A percentile compares a stretch with the other conserved stretches of the same genome.
Conservation (phyloP, 345 rosid species). For the Heritiera littoralis region DNA sequence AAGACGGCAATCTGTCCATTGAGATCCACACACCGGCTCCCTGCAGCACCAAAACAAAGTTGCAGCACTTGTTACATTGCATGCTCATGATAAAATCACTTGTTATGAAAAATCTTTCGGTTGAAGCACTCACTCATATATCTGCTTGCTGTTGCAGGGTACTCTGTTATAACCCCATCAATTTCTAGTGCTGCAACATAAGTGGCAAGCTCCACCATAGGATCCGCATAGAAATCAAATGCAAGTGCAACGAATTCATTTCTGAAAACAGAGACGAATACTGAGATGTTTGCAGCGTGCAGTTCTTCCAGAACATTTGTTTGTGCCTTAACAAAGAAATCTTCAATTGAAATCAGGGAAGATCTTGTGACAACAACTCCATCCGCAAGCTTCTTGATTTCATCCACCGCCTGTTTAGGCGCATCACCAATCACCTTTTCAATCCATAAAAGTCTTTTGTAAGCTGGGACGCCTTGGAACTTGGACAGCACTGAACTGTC, state of each 20-base stretch:
- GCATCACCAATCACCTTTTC: slow-evolving; percentile 51
- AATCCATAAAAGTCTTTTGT: slow-evolving; percentile 57
- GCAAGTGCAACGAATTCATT: slow-evolving; percentile 66
- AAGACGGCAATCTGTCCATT: slow-evolving; percentile 39
- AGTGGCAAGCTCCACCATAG: slow-evolving; percentile 66
- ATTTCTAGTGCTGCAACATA: slow-evolving; percentile 46
- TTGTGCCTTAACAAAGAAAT: slow-evolving; percentile 41
- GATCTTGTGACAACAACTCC: slow-evolving; percentile 51
- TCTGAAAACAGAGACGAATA: slow-evolving; percentile 55
- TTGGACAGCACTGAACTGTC: slow-evolving; percentile 68
- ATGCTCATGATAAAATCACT: background rate
- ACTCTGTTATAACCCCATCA: slow-evolving; percentile 75
- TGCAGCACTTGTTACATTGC: background rate
- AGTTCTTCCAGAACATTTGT: slow-evolving; percentile 56
- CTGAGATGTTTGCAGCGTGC: slow-evolving; percentile 66
- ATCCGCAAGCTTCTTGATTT: slow-evolving; percentile 71
- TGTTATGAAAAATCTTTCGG: background rate
- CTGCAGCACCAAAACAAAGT: slow-evolving; percentile 35
- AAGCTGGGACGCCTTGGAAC: slow-evolving; percentile 45
- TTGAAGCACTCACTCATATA: slow-evolving; percentile 54
- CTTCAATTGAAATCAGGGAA: slow-evolving; percentile 35
- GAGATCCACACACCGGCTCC: slow-evolving; percentile 58
- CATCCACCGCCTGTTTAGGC: slow-evolving; percentile 48
- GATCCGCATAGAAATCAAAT: slow-evolving; percentile 76
- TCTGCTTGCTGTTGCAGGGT: slow-evolving; percentile 75